Base-by-base conservation (phyloP, 2,329 filamentous ascomycete genomes). In the Rhynchosporium secalis region DNA sequence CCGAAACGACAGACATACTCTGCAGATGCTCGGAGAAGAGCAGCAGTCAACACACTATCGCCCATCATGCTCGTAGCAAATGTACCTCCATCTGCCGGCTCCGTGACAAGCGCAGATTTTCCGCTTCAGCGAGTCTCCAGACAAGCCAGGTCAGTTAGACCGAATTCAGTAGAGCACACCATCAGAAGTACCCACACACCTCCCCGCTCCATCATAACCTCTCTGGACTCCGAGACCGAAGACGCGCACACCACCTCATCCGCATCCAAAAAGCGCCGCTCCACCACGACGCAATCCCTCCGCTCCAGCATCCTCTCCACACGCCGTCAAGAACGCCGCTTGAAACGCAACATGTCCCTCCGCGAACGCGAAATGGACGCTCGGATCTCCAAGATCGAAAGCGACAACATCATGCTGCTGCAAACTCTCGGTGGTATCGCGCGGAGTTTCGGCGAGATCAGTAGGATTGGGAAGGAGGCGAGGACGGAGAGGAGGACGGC, bases 331-430 rank as follows among this genome's bases (percentile, higher is more conserved):
- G 67, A 68, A 29, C 41, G 68, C 13, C 46, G 66, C 43, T 58
- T 40, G n/a, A 68, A 63, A 38, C 49, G 63, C 33, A 68, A 68
- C 49, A 43, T 57, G 20, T 55, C 29, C 20, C 48, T 65, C 4
- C 52, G 61, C 8, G 68, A 72, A 46, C 60, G 55, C 31, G 70
- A 72, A 3, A 41, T 72, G n/a, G 67, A 72, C 55, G 51, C 28
- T 0, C 48, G 71, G 9, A 36, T 72, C 26, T 33, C 40, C 2
- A 68, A 60, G 60, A 65, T 72, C 9, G 71, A 73, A 57, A 61
- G 62, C 3, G 71, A 72, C 55, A 72, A 72, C 40, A 36, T 36
- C 15, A 55, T 69, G 3, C 47, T 73, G 20, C 33, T 71, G 31
- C 52, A 54, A 29, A 65, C 69, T 3, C 33, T 72, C 8, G 63